These are phyloP conservation scores for Rhizopus arrhizus DNA, from an alignment of 371 early-diverging fungal species.

Conservation along the genomic window DNA sequence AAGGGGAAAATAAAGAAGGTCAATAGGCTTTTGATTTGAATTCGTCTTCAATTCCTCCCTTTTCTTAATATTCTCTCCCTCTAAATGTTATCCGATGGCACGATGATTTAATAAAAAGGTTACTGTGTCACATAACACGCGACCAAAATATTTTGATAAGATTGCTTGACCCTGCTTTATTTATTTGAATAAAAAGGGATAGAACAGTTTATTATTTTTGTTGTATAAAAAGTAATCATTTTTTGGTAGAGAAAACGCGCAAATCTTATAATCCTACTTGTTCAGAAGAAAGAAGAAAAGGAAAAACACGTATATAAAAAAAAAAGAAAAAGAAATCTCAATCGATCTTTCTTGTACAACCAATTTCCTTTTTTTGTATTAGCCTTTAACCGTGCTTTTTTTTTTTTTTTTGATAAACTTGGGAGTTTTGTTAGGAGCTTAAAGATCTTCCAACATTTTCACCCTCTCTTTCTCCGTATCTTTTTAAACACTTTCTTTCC, in stretches of 20 bases:
- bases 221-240: neutral
- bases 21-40: neutral
- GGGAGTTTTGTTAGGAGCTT: too few species aligned
- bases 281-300: too few species aligned
- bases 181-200: too few species aligned
- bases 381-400: neutral
- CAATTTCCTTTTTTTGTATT: neutral
- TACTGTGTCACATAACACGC: conserved; percentile 2
- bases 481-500: too few species aligned
- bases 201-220: too few species aligned
- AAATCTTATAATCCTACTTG: too few species aligned
- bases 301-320: too few species aligned
- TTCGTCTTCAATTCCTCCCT: neutral
- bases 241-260: too few species aligned
- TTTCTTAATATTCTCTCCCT: neutral
- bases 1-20: too few species aligned
- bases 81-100: neutral
- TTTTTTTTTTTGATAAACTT: too few species aligned
- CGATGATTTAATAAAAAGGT: conserved; percentile 5
- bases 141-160: conserved; percentile 6
- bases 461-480: too few species aligned
- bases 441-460: too few species aligned
- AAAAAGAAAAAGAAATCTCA: neutral
- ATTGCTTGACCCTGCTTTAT: neutral
- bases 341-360: neutral